Base-by-base conservation (phyloP, 2,329 filamentous ascomycete genomes). In the Raffaelea ambrosiae region DNA sequence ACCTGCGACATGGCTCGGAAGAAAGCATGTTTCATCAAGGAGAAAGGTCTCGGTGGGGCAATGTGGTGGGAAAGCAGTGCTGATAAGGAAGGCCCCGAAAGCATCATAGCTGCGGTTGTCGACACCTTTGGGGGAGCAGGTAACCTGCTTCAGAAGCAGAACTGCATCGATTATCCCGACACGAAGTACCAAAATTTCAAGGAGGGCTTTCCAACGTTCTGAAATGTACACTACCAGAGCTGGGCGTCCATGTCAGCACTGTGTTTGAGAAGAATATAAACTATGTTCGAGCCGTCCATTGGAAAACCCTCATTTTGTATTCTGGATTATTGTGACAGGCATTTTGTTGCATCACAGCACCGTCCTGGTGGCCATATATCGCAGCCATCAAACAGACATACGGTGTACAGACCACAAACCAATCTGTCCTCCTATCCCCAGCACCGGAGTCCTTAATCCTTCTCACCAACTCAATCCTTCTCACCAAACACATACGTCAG, bases 21-120 rank as follows among this genome's bases (percentile, higher is more conserved):
- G 54, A 97, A 96, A 71, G 81, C 82, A 2, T 68, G 77, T 11
- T 95, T 81, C 62, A 78, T 96, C 59, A 76, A 72, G 59, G 63
- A 76, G 19, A 69, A 74, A 40, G 72, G 78, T 0, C 74, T 96
- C 0, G 90, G 89, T 2, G 91, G 91, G 18, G 88, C 77, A n/a
- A 96, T 97, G 90, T 97, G 88, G 88, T 95, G 89, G 89, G 90
- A 96, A 68, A 87, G 81, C 57, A 91, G 84, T 58, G 83, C 79
- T 1, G 91, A 96, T 62, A 83, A 81, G 60, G 61, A 65, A 3
- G 81, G 80, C 0, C 69, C 73, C 0, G 65, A 74, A 46, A 91
- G 86, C 57, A 62, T 96, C 59, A 88, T 90, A 48, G 68, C 64
- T 7, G 81, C 75, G 14, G 80, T 83, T 16, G 77, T 85, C 1